Base-by-base conservation (phyloP, 2,329 filamentous ascomycete genomes). In the Chaetomium strumarium region DNA sequence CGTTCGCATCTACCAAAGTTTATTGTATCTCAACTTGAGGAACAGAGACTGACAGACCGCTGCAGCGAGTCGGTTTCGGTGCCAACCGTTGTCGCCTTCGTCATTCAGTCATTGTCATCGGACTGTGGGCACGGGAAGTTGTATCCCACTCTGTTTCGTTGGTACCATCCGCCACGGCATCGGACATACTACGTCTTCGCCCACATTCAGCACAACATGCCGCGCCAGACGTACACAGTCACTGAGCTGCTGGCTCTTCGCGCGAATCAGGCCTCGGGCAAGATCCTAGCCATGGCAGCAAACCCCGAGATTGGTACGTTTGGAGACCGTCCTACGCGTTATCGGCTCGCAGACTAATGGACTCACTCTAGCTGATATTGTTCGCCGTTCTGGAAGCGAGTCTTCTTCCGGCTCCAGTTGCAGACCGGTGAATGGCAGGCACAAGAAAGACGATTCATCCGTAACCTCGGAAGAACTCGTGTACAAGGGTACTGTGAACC, bases 211-310 rank as follows among this genome's bases (percentile, higher is more conserved):
- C 49, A 63, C 62, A 63, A 63, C 49, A 78, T 79, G 76, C 64
- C 66, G 49, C 66, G 68, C 12, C 68, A 66, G 40, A 70, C 61
- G 11, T 79, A 79, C 58, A 70, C 68, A 9, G 63, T 72, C 46
- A 62, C 65, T 34, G 73, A 79, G 62, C 67, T 79, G n/a, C 63
- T 78, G 41, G 67, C 64, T 52, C 65, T 78, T 37, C 67, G 68
- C 11, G 42, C 38, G 8, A 42, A n/a, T 10, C 33, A 38, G 30
- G 30, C 36, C 13, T n/a, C 46, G 13, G 50, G 20, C n/a, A 49
- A 41, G 2, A 20, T 56, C n/a, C 29, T 47, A 29, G 34, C 46
- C 7, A 43, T 60, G 29, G 44, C 55, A n/a, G 24, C 33, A 3
- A 61, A 76, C 51, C 54, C 62, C 3, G 72, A 73, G 24, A 61